These are phyloP conservation scores for Claviceps spartinae DNA, from an alignment of 2,329 filamentous ascomycete species.

Conservation along the genomic window DNA sequence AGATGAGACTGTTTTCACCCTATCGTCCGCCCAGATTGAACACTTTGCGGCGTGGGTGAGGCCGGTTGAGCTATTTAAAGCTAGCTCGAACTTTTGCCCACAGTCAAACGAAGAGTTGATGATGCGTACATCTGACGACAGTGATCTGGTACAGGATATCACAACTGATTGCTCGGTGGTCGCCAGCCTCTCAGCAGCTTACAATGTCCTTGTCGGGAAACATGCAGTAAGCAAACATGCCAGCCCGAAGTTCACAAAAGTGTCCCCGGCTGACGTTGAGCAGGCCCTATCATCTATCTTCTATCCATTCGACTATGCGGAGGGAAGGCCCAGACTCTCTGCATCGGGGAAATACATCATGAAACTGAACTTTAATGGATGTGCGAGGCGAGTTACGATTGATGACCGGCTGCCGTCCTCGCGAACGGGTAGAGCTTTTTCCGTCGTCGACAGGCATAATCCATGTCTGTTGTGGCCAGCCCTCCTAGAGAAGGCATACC, in stretches of 20 bases:
- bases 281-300: conserved; percentile 60
- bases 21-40: conserved; percentile 60
- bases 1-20: conserved; percentile 53
- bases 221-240: conserved; percentile 39
- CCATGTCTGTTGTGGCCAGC: conserved; percentile 80
- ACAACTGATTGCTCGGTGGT: conserved; percentile 96
- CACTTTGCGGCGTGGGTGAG: conserved; percentile 80
- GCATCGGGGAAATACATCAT: conserved; percentile 80
- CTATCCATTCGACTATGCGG: conserved; percentile 55
- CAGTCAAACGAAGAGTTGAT: conserved; percentile 23
- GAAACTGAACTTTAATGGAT: conserved; percentile 91
- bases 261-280: background rate
- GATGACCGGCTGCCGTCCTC: conserved; percentile 80
- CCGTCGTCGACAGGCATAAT: conserved; percentile 77
- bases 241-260: background rate
- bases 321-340: conserved; percentile 48
- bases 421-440: conserved; percentile 59
- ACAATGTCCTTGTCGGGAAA: conserved; percentile 54
- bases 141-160: conserved; percentile 88
- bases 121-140: conserved; percentile 44
- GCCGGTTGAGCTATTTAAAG: conserved; percentile 47
- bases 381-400: conserved; percentile 72
- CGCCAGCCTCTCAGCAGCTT: conserved; percentile 77
- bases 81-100: conserved; percentile 13
- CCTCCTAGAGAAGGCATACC: conserved; percentile 86